phyloP scores from a whole-genome alignment of 495 filamentous ascomycete genomes.

The Penicillium pulvis region DNA sequence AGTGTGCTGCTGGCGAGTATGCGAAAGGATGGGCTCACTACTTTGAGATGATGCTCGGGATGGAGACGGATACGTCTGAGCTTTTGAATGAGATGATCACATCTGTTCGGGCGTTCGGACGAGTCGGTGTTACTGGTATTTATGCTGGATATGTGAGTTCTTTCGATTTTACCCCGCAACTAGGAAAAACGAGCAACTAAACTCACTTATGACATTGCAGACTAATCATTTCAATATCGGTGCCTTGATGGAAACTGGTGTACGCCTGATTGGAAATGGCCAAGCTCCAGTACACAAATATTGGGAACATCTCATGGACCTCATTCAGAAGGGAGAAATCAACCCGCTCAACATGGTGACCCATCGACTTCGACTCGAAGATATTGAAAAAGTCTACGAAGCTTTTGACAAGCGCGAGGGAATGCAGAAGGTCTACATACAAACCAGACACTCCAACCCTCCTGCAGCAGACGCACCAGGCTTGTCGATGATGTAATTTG shows the following conservation, averaged over 20 bases:
- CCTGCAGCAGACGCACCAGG: constrained; percentile 49
- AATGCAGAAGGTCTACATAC: constrained; percentile 72
- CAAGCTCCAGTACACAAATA: constrained; percentile 80
- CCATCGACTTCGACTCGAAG: constrained; percentile 75
- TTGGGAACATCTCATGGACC: constrained; percentile 46
- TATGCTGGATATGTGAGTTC: constrained; percentile 77
- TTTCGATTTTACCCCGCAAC: too few relatives aligned
- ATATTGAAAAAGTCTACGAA: constrained; percentile 56
- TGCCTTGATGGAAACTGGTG: constrained; percentile 79
- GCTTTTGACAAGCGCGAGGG: constrained; percentile 67
- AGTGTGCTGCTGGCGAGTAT: constrained; percentile 85
- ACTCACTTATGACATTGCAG: constrained; percentile 29
- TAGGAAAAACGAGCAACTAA: too few relatives aligned
- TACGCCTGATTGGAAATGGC: constrained; percentile 74
- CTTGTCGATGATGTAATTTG: constrained; percentile 1
- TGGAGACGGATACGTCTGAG: constrained; percentile 86
- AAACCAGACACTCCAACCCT: constrained; percentile 66
- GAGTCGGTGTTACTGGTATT: constrained; percentile 76
- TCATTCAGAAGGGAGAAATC: constrained; percentile 69
- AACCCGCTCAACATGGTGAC: constrained; percentile 79
- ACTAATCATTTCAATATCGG: constrained; percentile 85
- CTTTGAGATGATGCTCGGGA: constrained; percentile 69
- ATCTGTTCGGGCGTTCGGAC: constrained; percentile 72
- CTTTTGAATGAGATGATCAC: constrained; percentile 88
- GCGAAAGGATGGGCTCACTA: constrained; percentile 81